A percentile compares a stretch with the other conserved stretches of the same genome.
Evolutionary conservation across 2,329 filamentous ascomycete genomes (phyloP).

Genomic region (Rutstroemia sp.): DNA sequence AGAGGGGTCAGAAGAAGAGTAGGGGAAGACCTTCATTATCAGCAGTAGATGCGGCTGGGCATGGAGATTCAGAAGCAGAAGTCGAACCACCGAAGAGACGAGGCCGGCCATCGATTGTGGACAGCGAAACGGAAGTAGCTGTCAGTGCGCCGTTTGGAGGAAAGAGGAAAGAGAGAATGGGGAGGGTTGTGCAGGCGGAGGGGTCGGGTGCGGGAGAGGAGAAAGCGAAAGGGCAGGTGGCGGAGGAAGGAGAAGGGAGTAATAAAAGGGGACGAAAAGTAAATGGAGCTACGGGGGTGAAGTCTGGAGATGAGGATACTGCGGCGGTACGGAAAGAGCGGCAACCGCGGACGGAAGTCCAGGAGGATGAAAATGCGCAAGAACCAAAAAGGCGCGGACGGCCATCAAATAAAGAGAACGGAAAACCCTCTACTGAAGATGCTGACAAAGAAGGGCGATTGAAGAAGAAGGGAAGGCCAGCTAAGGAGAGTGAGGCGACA

Average conservation of each 20-base stretch:
- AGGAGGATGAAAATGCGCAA: neutral
- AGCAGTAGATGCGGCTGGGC: neutral
- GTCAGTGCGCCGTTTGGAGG: neutral
- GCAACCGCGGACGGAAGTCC: neutral
- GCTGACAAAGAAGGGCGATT: neutral
- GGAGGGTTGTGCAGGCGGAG: neutral
- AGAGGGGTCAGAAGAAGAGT: neutral
- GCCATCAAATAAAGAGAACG: neutral
- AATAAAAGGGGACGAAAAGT: neutral
- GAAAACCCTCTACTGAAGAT: neutral
- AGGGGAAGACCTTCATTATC: neutral
- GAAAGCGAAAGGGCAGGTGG: neutral
- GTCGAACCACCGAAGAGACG: neutral
- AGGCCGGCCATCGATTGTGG: neutral
- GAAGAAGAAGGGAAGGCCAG: neutral
- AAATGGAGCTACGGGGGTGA: neutral
- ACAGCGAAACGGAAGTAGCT: neutral
- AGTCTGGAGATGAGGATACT: neutral
- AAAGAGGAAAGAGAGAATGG: neutral
- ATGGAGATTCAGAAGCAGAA: neutral
- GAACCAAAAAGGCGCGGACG: neutral
- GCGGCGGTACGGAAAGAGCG: slow-evolving; percentile 6
- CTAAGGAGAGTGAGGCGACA: neutral
- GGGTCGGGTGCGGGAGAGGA: neutral
- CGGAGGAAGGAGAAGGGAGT: neutral